Evolutionary conservation across 768 basidiomycete species (phyloP).

Genomic region (Lactifluus volemus): DNA sequence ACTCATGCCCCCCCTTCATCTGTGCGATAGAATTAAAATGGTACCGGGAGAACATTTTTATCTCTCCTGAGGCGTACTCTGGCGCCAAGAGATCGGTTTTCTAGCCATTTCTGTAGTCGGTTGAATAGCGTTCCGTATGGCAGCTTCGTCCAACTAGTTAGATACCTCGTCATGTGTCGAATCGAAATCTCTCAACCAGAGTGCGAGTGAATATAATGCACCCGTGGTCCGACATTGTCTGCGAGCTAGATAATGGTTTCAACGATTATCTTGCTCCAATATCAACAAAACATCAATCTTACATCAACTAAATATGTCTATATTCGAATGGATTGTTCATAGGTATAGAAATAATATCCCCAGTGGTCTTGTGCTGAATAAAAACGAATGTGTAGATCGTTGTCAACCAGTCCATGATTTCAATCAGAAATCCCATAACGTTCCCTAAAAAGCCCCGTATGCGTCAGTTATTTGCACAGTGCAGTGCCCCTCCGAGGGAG

Average conservation of each 20-base stretch:
- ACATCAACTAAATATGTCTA: neutral
- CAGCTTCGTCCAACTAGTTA: neutral
- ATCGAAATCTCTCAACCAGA: neutral
- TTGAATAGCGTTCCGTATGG: neutral
- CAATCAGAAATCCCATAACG: slow-evolving; percentile 58
- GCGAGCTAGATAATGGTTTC: neutral
- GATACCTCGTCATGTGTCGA: neutral
- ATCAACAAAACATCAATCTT: neutral
- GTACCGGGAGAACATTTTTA: slow-evolving; percentile 72
- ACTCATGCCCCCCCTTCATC: neutral
- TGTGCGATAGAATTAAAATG: slow-evolving; percentile 55
- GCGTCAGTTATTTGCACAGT: neutral
- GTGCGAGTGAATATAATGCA: neutral
- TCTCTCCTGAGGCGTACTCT: slow-evolving; percentile 26
- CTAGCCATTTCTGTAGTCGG: neutral
- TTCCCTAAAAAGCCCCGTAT: slow-evolving; percentile 29
- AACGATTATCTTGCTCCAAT: neutral
- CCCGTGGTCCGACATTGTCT: too few species aligned
- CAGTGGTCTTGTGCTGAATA: neutral
- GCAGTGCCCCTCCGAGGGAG: neutral
- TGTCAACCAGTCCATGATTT: neutral
- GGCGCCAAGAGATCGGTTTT: neutral
- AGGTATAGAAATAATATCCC: neutral
- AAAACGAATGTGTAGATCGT: neutral
- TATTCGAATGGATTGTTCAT: neutral